Conservation (phyloP, 2,329 filamentous ascomycete genomes). For the Claviceps digitariae region DNA sequence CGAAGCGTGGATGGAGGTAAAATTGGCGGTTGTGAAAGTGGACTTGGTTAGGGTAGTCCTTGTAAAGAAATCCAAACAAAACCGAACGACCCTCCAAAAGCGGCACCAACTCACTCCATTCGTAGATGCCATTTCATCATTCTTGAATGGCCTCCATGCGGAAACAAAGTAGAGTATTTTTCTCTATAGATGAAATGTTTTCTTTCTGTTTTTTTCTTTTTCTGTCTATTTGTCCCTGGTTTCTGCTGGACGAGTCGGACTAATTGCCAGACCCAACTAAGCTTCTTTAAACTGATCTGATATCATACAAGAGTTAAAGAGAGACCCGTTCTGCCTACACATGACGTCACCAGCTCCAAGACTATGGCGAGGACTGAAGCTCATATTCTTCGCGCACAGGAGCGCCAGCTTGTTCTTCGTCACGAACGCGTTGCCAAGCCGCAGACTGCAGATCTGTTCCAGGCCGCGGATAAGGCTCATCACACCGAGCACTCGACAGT, state of each 20-base stretch:
- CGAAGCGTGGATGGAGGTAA: conserved; percentile 5
- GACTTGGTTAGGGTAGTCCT: conserved; percentile 2
- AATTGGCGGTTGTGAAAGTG: conserved; percentile 3
- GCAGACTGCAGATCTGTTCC: conserved; percentile 18
- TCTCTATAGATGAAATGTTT: neutral
- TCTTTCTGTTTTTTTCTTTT: neutral
- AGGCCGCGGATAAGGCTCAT: conserved; percentile 43
- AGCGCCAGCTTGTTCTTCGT: conserved; percentile 36
- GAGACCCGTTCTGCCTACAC: neutral
- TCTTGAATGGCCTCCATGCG: neutral
- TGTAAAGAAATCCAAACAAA: conserved; percentile 10
- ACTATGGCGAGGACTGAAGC: conserved; percentile 8
- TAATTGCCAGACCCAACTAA: neutral
- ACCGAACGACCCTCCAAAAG: neutral
- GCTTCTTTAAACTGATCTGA: neutral
- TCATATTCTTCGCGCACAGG: conserved; percentile 22
- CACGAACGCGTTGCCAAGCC: conserved; percentile 32
- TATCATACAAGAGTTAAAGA: neutral
- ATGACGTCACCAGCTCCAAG: neutral
- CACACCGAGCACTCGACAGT: conserved; percentile 36
- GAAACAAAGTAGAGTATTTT: neutral
- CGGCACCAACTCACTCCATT: neutral
- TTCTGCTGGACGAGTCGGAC: neutral
- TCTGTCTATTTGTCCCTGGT: neutral
- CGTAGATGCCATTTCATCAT: neutral